Conservation (phyloP, 2,329 filamentous ascomycete species). For the Colletotrichum tamarilloi region DNA sequence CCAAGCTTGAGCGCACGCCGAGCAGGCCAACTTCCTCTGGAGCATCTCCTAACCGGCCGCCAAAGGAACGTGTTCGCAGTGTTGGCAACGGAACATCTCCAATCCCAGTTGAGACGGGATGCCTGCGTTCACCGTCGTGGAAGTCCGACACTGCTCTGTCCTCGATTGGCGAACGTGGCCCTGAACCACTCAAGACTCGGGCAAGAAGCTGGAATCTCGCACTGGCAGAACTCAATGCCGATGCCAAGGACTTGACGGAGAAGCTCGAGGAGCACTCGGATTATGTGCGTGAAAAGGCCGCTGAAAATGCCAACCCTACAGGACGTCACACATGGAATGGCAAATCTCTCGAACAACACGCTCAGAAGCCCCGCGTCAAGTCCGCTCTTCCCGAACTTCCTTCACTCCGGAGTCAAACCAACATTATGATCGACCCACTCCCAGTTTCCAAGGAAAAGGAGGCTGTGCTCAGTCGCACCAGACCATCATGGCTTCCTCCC, state of each 20-base stretch:
- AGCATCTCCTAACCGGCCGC: conserved; percentile 58
- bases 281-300: conserved; percentile 39
- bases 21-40: conserved; percentile 63
- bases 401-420: conserved; percentile 72
- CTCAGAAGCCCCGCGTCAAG: conserved; percentile 66
- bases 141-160: conserved; percentile 55
- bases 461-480: conserved; percentile 81
- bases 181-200: conserved; percentile 61
- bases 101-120: conserved; percentile 68
- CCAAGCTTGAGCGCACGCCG: conserved; percentile 63
- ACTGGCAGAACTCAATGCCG: conserved; percentile 74
- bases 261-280: conserved; percentile 84
- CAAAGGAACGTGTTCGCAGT: conserved; percentile 64
- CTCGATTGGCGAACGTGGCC: conserved; percentile 42
- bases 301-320: conserved; percentile 36
- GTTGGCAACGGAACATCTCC: conserved; percentile 74
- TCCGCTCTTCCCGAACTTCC: conserved; percentile 76
- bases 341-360: conserved; percentile 38
- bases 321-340: conserved; percentile 53
- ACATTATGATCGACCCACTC: conserved; percentile 86
- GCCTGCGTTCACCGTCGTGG: conserved; percentile 67
- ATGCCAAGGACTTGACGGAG: conserved; percentile 80
- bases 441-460: conserved; percentile 90
- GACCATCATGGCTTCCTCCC: conserved; percentile 86
- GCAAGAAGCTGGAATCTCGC: conserved; percentile 82